A percentile compares a stretch with the other conserved stretches of the same genome.
Conservation (phyloP, 257 asterid species). For the Penstemon newberryi region DNA sequence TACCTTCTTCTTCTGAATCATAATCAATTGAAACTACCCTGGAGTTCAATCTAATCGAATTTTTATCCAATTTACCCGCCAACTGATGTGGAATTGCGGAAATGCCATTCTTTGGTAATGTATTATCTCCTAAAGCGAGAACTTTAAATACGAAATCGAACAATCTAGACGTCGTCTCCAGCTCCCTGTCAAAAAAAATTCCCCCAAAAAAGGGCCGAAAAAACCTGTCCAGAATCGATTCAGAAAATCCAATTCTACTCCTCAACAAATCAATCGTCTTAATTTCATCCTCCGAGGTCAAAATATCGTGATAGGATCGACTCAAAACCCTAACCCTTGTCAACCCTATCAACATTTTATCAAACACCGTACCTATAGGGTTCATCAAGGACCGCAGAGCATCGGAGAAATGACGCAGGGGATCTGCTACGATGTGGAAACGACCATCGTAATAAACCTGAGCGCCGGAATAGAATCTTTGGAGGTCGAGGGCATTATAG, state of each 20-base stretch:
- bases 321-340: conserved; percentile 64
- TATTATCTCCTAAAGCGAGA: conserved; percentile 80
- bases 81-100: conserved; percentile 80
- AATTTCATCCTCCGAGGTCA: conserved; percentile 62
- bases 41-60: conserved; percentile 55
- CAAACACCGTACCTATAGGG: conserved; percentile 68
- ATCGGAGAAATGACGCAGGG: conserved; percentile 73
- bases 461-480: conserved; percentile 78
- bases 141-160: conserved; percentile 83
- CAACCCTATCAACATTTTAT: conserved; percentile 68
- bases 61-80: conserved; percentile 53
- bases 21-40: conserved; percentile 47
- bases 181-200: conserved; percentile 76
- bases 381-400: conserved; percentile 55
- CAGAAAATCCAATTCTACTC: conserved; percentile 59
- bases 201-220: conserved; percentile 91
- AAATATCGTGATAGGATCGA: conserved; percentile 53
- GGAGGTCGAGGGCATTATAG: conserved; percentile 61
- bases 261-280: conserved; percentile 55
- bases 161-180: conserved; percentile 81
- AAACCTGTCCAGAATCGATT: conserved; percentile 69
- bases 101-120: conserved; percentile 83
- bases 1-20: conserved; percentile 28
- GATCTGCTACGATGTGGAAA: conserved; percentile 86
- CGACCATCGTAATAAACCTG: conserved; percentile 62